phyloP scores from a whole-genome alignment of 768 basidiomycete genomes.

The Crepidotus variabilis region DNA sequence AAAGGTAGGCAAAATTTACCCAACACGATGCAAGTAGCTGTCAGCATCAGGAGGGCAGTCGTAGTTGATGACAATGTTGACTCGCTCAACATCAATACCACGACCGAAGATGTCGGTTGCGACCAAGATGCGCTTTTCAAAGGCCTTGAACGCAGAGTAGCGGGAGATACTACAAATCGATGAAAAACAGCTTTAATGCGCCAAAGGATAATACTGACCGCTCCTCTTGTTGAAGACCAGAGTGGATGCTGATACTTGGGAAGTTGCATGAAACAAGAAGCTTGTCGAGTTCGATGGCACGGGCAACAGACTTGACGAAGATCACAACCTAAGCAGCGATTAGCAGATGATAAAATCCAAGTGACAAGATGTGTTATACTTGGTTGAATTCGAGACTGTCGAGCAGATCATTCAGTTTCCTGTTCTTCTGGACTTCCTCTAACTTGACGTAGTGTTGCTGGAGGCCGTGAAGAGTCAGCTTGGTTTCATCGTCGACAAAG shows the following conservation, averaged over 20 bases:
- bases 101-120: slow-evolving; percentile 99
- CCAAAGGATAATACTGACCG: slow-evolving; percentile 53
- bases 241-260: slow-evolving; percentile 97
- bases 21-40: slow-evolving; percentile 97
- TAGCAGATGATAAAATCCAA: not conserved
- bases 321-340: slow-evolving; percentile 80
- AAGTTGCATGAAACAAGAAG: slow-evolving; percentile 96
- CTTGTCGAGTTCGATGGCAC: slow-evolving; percentile 95
- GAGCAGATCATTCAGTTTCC: slow-evolving; percentile 93
- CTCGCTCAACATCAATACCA: slow-evolving; percentile 99
- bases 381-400: slow-evolving; percentile 99
- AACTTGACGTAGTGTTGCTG: slow-evolving; percentile 99
- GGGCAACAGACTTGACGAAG: slow-evolving; percentile 97
- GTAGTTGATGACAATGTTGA: slow-evolving; percentile 99
- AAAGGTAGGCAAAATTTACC: slow-evolving; percentile 41
- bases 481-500: slow-evolving; percentile 99
- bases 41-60: slow-evolving; percentile 97
- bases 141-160: slow-evolving; percentile 98
- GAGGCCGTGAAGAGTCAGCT: slow-evolving; percentile 94
- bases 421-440: slow-evolving; percentile 92
- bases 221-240: slow-evolving; percentile 91
- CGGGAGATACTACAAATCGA: slow-evolving; percentile 68
- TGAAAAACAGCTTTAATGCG: slow-evolving; percentile 5
- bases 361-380: slow-evolving; percentile 35
- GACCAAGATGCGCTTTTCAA: slow-evolving; percentile 98